Evolutionary conservation across 805 yeast species (phyloP), one percentile per base, ranked within the genome.

Genomic region (Cyberlindnera sargentensis): DNA sequence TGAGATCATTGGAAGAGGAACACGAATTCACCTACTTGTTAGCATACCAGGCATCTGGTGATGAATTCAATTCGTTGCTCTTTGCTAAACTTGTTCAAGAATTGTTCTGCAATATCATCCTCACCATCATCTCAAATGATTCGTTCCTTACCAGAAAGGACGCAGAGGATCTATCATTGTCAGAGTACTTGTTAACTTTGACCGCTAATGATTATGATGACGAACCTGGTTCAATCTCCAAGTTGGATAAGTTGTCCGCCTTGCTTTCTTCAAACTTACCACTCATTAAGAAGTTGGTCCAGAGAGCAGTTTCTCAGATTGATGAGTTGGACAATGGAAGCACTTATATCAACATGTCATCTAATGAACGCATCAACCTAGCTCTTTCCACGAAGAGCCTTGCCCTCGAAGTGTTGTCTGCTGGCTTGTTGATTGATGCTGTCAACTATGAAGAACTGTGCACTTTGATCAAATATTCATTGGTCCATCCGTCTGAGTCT

Each of bases 361-460:
- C 78, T 4, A 62, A 62, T 32, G 65, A 67, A 34, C 64, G 82
- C 35, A 62, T 78, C 39, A 66, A 65, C 34, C 58, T 73, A 25
- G 82, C 82, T 0, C 72, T 76, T 50, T 55, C 65, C 27, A 68
- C 82, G n/a, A 81, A 82, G 57, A 63, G 77, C 25, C 58, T 64
- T 42, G 74, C 76, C 24, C 63, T 84, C 31, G 82, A 83, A 56
- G 71, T 81, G n/a, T 69, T 85, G 6, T 72, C 79, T 6, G 72
- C 78, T 39, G 82, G 84, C 8, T 65, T 71, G 43, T 61, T 70
- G 28, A 64, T 72, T 24, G 76, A 74, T 25, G 62, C 68, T 34
- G 65, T 75, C 32, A 69, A 70, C 15, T 53, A 68, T n/a, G 68
- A 67, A 0, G 61, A 64, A 4, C 71, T 79, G 30, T 62, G 69